Evolutionary conservation across 2,329 filamentous ascomycete species (phyloP), one percentile per base, ranked within the genome.

Genomic region (Pseudocercospora fijiensis): DNA sequence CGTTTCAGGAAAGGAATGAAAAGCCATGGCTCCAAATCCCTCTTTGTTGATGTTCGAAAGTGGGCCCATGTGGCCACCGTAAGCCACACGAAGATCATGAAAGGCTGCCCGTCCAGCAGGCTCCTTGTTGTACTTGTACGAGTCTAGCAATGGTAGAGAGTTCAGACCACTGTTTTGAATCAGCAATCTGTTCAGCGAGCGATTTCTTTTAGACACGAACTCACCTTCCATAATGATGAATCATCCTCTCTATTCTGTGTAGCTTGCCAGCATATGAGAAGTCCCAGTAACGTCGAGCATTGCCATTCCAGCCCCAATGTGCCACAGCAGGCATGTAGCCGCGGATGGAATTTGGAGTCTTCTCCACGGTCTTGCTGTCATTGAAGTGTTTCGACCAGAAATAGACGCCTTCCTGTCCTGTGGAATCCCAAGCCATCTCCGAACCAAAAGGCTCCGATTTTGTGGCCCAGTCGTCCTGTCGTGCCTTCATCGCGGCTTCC

Each of bases 301-400:
- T 87, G 11, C 85, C 85, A 58, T 87, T 86, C 82, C 82, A 87
- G 2, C 83, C 85, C 85, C 85, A 87, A 66, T 87, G 85, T 0
- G 84, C 77, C 0, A 87, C 81, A 0, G 83, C 84, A 0, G 85
- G 84, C 77, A 81, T 85, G 65, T 83, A 87, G 0, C 82, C 85
- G 0, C 84, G 71, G 3, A 87, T 83, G 22, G 81, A 83, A 61
- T 82, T 78, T 52, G 87, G 76, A 0, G 88, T 82, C 67, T 86
- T 86, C 1, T 72, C 72, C 0, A 77, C 78, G 0, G 83, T 83
- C 0, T 70, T 70, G 0, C 74, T 74, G 53, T 82, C 76, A 1
- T 80, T 80, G 70, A 87, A 87, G 69, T 85, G 64, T 61, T 63
- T 69, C 5, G 62, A 63, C 68, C 61, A 70, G 64, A 84, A 84